phyloP scores from a whole-genome alignment of 768 basidiomycete genomes.

The Neoboletus subvelutipes region DNA sequence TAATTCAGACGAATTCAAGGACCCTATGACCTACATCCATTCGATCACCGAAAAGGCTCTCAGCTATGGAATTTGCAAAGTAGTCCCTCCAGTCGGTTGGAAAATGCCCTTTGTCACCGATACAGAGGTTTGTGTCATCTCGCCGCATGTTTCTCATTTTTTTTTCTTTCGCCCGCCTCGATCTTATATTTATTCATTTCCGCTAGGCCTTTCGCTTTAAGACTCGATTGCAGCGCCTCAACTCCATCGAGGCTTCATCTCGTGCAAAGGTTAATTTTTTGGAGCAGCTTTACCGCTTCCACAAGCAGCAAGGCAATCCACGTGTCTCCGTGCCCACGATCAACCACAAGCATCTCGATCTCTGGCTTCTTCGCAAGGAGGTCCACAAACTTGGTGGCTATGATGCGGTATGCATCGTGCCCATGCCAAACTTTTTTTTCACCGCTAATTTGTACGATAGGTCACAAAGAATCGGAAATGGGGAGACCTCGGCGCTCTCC shows the following conservation, averaged over 20 bases:
- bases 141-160: conserved; percentile 26
- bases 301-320: conserved; percentile 91
- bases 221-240: conserved; percentile 90
- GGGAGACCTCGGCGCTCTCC: conserved; percentile 77
- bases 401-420: conserved; percentile 61
- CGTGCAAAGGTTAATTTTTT: conserved; percentile 96
- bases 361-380: conserved; percentile 92
- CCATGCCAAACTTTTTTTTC: conserved; percentile 16
- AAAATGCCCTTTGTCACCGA: conserved; percentile 95
- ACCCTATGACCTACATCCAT: conserved; percentile 92
- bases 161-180: conserved; percentile 6
- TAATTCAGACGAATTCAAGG: conserved; percentile 85
- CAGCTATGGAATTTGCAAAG: conserved; percentile 90
- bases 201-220: conserved; percentile 85
- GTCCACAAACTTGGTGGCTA: conserved; percentile 88
- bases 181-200: conserved; percentile 27
- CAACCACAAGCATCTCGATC: conserved; percentile 88
- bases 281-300: conserved; percentile 95
- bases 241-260: conserved; percentile 96
- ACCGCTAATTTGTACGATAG: conserved; percentile 43
- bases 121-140: conserved; percentile 68
- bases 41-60: conserved; percentile 70
- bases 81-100: conserved; percentile 92
- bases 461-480: conserved; percentile 84
- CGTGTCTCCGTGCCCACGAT: conserved; percentile 92